phyloP scores from a whole-genome alignment of 179 eudicot genomes.

The Sideroxylon spinosum region DNA sequence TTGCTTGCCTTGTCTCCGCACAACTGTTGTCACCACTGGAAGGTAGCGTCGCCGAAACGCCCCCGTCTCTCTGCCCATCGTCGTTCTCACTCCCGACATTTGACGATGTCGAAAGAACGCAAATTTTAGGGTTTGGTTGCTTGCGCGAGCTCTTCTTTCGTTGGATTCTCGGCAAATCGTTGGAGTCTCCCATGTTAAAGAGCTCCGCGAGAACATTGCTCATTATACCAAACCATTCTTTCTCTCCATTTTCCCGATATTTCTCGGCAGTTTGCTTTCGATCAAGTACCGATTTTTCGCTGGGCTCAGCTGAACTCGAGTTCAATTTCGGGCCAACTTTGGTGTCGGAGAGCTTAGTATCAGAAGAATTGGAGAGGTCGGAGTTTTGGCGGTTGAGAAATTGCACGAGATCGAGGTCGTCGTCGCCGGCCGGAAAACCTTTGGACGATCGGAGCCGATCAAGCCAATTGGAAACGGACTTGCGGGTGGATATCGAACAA shows the following conservation, averaged over 20 bases:
- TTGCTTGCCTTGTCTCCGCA: constrained; percentile 13
- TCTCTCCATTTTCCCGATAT: constrained; percentile 17
- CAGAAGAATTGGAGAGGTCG: constrained; percentile 4
- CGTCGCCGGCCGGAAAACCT: constrained; percentile 49
- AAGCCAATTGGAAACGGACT: constrained; percentile 55
- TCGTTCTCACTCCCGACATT: constrained; percentile 27
- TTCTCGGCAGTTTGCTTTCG: background rate
- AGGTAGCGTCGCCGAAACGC: constrained; percentile 6
- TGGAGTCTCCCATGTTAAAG: constrained; percentile 44
- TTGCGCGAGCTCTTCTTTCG: constrained; percentile 45
- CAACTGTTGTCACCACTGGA: constrained; percentile 29
- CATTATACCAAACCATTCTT: constrained; percentile 21
- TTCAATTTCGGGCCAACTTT: constrained; percentile 5
- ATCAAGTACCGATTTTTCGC: constrained; percentile 5
- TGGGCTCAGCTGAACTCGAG: constrained; percentile 7
- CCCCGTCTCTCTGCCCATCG: background rate
- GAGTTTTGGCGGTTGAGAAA: constrained; percentile 30
- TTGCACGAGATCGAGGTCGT: constrained; percentile 44
- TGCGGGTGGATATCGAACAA: constrained; percentile 24
- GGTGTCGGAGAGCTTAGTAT: constrained; percentile 1
- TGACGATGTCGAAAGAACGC: constrained; percentile 18
- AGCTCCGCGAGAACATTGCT: constrained; percentile 43
- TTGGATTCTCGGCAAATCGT: constrained; percentile 22
- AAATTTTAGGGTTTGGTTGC: constrained; percentile 55
- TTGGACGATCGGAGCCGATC: constrained; percentile 65